Conservation (phyloP, 2,329 filamentous ascomycete genomes). For the Coniosporium uncinatum region DNA sequence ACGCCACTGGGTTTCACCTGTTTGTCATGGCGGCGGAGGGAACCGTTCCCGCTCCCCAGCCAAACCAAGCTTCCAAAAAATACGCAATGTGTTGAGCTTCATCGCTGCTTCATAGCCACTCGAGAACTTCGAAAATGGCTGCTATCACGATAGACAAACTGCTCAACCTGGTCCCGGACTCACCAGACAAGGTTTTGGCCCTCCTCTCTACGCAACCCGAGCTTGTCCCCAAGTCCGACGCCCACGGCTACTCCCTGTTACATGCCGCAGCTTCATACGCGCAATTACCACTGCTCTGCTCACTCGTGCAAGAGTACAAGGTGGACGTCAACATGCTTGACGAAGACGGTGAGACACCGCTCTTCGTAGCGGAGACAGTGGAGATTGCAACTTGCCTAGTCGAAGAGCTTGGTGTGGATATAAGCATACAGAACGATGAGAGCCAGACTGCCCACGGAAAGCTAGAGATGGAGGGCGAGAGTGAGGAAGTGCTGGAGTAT, state of each 20-base stretch:
- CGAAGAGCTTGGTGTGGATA: slow-evolving; percentile 73
- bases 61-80: too few species aligned
- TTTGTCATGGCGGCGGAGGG: too few species aligned
- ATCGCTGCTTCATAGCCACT: too few species aligned
- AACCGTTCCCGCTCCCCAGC: too few species aligned
- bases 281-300: slow-evolving; percentile 73
- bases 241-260: slow-evolving; percentile 89
- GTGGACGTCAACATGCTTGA: slow-evolving; percentile 80
- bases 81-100: too few species aligned
- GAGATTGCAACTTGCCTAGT: slow-evolving; percentile 75
- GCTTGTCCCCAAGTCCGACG: slow-evolving; percentile 76
- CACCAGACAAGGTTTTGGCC: slow-evolving; percentile 65
- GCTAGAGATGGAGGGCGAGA: slow-evolving; percentile 74
- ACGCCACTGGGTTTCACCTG: too few species aligned
- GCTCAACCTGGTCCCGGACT: slow-evolving; percentile 67
- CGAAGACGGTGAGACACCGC: slow-evolving; percentile 89
- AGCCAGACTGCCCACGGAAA: slow-evolving; percentile 78
- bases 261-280: slow-evolving; percentile 94
- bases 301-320: slow-evolving; percentile 68
- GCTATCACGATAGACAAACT: slow-evolving; percentile 37
- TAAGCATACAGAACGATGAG: slow-evolving; percentile 60
- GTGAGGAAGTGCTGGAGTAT: slow-evolving; percentile 69
- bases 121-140: too few species aligned
- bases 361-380: slow-evolving; percentile 85
- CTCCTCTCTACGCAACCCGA: slow-evolving; percentile 69